Conservation (phyloP, 192 early-diverging fungal species). For the Mortierella antarctica region DNA sequence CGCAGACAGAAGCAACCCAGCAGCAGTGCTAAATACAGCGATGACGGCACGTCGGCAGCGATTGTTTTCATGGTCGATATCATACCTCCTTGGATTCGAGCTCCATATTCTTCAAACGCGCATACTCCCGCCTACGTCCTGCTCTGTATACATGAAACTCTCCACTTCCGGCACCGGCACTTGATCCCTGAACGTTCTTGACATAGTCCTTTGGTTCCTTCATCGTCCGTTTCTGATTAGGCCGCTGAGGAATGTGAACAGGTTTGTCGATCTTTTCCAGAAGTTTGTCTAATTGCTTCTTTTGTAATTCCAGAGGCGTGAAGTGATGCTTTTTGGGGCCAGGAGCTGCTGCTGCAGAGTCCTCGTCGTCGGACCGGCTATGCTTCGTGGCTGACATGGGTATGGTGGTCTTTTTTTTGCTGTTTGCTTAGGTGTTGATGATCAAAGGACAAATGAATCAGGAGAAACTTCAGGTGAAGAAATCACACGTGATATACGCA, state of each 20-base stretch:
- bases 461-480: too few relatives aligned
- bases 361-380: constrained; percentile 21
- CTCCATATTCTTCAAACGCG: constrained; percentile 84
- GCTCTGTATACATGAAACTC: constrained; percentile 97
- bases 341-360: not conserved
- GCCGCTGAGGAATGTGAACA: constrained; percentile 72
- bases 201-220: constrained; percentile 88
- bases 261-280: constrained; percentile 87
- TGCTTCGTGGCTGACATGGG: constrained; percentile 18
- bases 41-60: too few relatives aligned
- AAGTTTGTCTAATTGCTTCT: constrained; percentile 73
- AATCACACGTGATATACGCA: too few relatives aligned
- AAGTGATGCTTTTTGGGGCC: constrained; percentile 58
- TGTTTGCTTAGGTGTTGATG: not conserved
- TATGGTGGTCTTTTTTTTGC: too few relatives aligned
- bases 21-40: too few relatives aligned
- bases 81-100: constrained; percentile 74
- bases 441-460: not conserved
- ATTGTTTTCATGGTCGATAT: too few relatives aligned
- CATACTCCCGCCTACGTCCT: constrained; percentile 85
- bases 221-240: constrained; percentile 53
- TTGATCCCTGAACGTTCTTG: constrained; percentile 90
- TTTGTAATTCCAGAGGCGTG: constrained; percentile 62
- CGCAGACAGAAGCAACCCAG: too few relatives aligned
- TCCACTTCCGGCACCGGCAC: constrained; percentile 94